Base-by-base conservation (phyloP, 164 flowering plant genomes). In the Magnolia sinica region DNA sequence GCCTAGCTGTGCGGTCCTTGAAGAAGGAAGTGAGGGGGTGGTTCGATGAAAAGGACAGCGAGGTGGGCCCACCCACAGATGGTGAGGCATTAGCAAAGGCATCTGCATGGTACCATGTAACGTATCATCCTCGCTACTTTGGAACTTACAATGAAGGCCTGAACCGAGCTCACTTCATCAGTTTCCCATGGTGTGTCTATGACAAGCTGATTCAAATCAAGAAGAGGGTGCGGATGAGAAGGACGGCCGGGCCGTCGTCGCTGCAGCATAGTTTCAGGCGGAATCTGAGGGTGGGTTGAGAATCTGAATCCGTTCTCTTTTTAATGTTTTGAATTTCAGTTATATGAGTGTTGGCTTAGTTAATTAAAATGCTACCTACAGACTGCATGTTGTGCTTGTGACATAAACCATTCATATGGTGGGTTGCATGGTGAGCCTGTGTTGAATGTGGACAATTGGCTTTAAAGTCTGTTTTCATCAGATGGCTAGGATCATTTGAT, bases 61-160 rank as follows among this genome's bases (percentile, higher is more conserved):
- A 49, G 20, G 61, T 68, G 18, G 24, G 23, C 9, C 29, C 71
- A n/a, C 23, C 29, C 23, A 81, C 73, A 58, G 66, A 72, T 22
- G 85, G 79, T 20, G 83, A 87, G 72, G 52, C 67, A 1, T 77
- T 80, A 81, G 92, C 97, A 50, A 91, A 88, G 80, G 97, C 97
- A 7, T 92, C 98, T 1, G 98, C 97, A 58, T 93, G 98, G 95
- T 93, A 95, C 76, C 86, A 93, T 77, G 97, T 92, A 49, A 89
- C 98, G 0, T 95, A 95, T 76, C 95, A 95, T 79, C 90, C 84
- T 0, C 37, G 50, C n/a, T 93, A 85, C 75, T 89, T 87, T 84
- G 98, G 94, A 20, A 13, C 27, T 69, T 90, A 86, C 86, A 88
- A 87, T 20, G 65, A 75, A 18, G 97, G 88, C 9, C 19, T 81